phyloP scores from a whole-genome alignment of 371 early-diverging fungal species.

The Mortierella sp. region DNA sequence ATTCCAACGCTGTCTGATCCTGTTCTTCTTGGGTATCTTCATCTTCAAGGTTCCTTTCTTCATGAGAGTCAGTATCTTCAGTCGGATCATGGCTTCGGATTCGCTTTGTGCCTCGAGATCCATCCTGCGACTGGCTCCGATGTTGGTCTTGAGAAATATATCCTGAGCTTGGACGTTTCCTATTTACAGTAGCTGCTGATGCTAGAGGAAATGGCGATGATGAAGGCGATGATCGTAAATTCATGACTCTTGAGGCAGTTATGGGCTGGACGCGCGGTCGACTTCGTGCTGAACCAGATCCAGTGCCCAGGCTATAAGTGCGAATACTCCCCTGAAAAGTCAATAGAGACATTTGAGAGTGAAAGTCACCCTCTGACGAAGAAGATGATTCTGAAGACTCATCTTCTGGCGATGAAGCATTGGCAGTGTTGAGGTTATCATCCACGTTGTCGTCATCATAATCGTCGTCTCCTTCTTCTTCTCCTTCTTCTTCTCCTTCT shows the following conservation, averaged over 20 bases:
- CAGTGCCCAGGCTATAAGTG: constrained; percentile 49
- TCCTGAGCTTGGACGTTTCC: background rate
- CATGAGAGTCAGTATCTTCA: background rate
- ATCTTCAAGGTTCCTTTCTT: background rate
- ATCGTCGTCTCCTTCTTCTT: constrained; percentile 9
- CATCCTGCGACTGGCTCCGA: background rate
- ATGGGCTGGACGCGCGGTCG: constrained; percentile 38
- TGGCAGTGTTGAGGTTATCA: constrained; percentile 1
- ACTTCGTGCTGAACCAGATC: constrained; percentile 52
- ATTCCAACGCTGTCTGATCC: background rate
- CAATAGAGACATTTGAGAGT: constrained; percentile 53
- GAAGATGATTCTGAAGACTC: constrained; percentile 28
- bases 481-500: background rate
- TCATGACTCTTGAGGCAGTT: constrained; percentile 1
- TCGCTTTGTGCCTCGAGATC: background rate
- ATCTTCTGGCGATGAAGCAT: constrained; percentile 17
- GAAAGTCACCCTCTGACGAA: constrained; percentile 21
- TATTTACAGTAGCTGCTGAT: background rate
- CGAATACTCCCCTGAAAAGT: constrained; percentile 48
- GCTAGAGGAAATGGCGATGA: background rate
- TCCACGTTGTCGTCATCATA: constrained; percentile 9
- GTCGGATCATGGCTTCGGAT: background rate
- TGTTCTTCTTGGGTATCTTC: background rate
- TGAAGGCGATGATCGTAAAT: background rate
- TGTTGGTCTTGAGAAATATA: background rate